Evolutionary conservation across 768 basidiomycete species (phyloP).

Genomic region (Lentinula raphanica): DNA sequence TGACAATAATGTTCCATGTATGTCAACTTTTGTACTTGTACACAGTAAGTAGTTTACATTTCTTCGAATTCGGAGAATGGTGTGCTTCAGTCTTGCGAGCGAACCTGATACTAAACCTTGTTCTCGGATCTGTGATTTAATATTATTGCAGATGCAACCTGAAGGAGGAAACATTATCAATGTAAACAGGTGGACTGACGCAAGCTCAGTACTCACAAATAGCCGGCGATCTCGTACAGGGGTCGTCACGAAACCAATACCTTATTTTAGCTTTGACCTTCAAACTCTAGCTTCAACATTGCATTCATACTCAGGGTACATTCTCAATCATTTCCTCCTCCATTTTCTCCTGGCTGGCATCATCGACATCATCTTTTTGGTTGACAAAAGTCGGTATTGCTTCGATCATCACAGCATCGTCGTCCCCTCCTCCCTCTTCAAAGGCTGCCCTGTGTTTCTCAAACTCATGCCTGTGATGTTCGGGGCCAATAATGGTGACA

Average conservation of each 20-base stretch:
- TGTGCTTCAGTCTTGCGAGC: too few relatives aligned
- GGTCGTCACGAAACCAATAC: too few relatives aligned
- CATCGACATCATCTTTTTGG: not conserved
- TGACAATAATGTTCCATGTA: not conserved
- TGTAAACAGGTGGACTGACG: too few relatives aligned
- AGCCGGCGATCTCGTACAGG: too few relatives aligned
- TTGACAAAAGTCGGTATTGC: not conserved
- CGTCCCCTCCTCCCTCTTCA: conserved; percentile 64
- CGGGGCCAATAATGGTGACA: conserved; percentile 72
- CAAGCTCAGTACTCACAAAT: too few relatives aligned
- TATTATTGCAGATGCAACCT: too few relatives aligned
- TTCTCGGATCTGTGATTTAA: too few relatives aligned
- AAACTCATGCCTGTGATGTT: conserved; percentile 74
- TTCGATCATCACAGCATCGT: conserved; percentile 15
- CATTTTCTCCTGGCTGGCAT: not conserved
- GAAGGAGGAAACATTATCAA: too few relatives aligned
- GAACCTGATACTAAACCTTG: too few relatives aligned
- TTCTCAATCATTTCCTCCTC: not conserved
- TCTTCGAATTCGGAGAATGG: not conserved
- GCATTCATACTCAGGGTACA: not conserved
- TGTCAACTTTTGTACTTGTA: not conserved
- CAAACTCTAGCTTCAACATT: too few relatives aligned
- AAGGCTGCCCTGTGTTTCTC: conserved; percentile 78
- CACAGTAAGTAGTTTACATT: not conserved
- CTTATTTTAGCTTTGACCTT: too few relatives aligned